Conservation (phyloP, 768 basidiomycete genomes). For the Galerina sulciceps region DNA sequence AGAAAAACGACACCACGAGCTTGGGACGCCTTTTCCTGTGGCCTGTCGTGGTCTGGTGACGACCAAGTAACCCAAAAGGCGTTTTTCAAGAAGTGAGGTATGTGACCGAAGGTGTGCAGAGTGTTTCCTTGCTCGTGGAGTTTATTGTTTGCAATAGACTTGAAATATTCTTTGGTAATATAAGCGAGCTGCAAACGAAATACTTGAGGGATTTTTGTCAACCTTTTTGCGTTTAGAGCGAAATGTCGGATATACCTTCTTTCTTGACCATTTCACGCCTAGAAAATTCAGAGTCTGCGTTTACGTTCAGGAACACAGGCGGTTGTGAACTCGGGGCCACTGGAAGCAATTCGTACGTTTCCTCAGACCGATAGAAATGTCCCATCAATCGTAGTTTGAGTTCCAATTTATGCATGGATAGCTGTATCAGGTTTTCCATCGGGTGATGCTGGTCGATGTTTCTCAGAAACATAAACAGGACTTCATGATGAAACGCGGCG, state of each 20-base stretch:
- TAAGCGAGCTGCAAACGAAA: no score
- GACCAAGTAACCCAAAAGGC: no score
- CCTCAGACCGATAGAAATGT: not conserved
- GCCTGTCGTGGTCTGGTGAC: no score
- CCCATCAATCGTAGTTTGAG: conserved; percentile 1
- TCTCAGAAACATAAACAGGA: not conserved
- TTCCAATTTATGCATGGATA: not conserved
- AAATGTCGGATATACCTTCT: not conserved
- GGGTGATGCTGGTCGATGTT: not conserved
- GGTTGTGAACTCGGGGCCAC: no score
- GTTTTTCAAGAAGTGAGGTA: no score
- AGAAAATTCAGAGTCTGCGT: not conserved
- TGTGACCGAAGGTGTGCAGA: no score
- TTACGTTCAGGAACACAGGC: not conserved
- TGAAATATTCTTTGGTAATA: no score
- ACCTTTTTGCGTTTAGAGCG: no score
- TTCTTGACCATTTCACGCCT: not conserved
- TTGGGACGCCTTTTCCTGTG: no score
- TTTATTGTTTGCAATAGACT: no score
- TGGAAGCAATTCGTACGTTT: not conserved
- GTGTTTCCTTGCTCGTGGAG: no score
- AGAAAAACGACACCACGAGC: not conserved
- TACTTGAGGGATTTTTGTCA: no score
- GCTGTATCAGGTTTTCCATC: not conserved
- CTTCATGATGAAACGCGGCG: conserved; percentile 1